Evolutionary conservation across 2,329 filamentous ascomycete species (phyloP).

Genomic region (Pestalotiopsis sp.): DNA sequence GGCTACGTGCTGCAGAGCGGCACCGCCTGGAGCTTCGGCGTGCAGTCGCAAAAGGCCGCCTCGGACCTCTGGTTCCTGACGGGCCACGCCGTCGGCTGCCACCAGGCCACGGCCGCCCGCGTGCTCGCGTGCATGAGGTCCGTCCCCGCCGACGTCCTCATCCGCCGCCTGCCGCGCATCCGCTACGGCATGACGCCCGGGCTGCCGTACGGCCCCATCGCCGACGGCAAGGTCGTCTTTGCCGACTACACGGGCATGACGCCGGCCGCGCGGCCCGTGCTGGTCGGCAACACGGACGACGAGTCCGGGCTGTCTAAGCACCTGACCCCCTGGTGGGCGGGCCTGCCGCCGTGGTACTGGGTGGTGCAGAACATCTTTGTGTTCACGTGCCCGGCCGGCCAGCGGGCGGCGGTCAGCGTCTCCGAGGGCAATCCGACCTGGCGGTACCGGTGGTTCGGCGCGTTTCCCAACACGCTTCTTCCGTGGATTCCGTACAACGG

Average conservation of each 20-base stretch:
- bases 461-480: slow-evolving; percentile 51
- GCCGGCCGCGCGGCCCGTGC: slow-evolving; percentile 40
- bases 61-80: slow-evolving; percentile 44
- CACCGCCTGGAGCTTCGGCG: slow-evolving; percentile 29
- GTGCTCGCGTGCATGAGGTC: slow-evolving; percentile 38
- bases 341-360: slow-evolving; percentile 40
- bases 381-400: slow-evolving; percentile 47
- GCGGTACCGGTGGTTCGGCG: slow-evolving; percentile 50
- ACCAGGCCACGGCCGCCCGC: slow-evolving; percentile 31
- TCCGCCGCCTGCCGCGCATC: slow-evolving; percentile 21
- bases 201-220: slow-evolving; percentile 40
- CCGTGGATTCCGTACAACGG: slow-evolving; percentile 37
- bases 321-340: slow-evolving; percentile 40
- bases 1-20: slow-evolving; percentile 49
- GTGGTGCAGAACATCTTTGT: slow-evolving; percentile 43
- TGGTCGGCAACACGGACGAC: slow-evolving; percentile 46
- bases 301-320: slow-evolving; percentile 52
- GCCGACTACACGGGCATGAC: slow-evolving; percentile 34
- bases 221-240: slow-evolving; percentile 44
- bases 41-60: slow-evolving; percentile 43
- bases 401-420: slow-evolving; percentile 38
- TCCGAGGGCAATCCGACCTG: slow-evolving; percentile 40
- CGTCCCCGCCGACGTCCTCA: not conserved
- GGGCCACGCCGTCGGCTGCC: slow-evolving; percentile 40
- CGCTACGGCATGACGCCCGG: slow-evolving; percentile 1